Evolutionary conservation across 2,329 filamentous ascomycete genomes (phyloP).

Genomic region (Alternaria rosae): DNA sequence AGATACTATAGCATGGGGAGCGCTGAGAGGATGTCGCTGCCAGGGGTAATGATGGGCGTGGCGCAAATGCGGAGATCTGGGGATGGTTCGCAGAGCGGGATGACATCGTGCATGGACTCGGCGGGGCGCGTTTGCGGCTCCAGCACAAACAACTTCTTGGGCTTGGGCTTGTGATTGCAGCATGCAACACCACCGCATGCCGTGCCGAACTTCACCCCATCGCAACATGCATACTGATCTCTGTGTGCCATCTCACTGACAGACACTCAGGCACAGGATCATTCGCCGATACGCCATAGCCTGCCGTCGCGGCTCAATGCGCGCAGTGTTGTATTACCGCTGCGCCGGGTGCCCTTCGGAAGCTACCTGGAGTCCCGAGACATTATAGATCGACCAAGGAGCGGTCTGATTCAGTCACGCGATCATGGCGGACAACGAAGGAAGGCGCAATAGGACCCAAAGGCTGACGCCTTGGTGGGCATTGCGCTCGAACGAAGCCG

Average conservation of each 20-base stretch:
- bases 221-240: background rate
- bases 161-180: background rate
- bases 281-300: background rate
- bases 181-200: background rate
- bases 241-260: background rate
- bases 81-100: background rate
- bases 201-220: background rate
- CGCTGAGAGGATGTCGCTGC: background rate
- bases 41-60: background rate
- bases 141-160: background rate
- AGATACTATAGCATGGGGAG: background rate
- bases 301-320: background rate
- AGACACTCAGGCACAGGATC: background rate
- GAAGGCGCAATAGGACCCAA: background rate
- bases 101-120: background rate
- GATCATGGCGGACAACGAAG: constrained; percentile 10
- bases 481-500: constrained; percentile 11
- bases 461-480: background rate
- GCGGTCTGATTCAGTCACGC: background rate
- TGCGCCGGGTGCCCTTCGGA: background rate
- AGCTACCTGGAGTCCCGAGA: background rate
- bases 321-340: background rate
- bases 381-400: background rate
- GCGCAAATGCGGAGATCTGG: background rate
- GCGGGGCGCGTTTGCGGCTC: constrained; percentile 8